Evolutionary conservation across 805 yeast species (phyloP).

Genomic region (Kazachstania kunashirensis): DNA sequence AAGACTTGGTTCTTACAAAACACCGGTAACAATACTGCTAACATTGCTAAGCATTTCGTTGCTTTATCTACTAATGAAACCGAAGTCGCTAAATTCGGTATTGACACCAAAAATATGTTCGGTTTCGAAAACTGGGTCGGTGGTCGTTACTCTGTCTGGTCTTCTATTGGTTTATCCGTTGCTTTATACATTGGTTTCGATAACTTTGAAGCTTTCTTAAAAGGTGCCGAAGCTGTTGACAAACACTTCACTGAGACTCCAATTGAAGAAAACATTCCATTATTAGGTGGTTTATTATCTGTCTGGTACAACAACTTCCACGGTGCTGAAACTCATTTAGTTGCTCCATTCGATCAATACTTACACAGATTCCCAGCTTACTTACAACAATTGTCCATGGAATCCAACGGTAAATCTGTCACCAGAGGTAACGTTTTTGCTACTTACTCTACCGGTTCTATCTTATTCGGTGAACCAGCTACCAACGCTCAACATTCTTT

Average conservation of each 20-base stretch:
- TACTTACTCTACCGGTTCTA: constrained; percentile 91
- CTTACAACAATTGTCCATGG: constrained; percentile 97
- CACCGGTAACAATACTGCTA: constrained; percentile 46
- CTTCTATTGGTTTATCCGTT: constrained; percentile 93
- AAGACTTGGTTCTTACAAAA: constrained; percentile 82
- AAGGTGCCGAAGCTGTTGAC: constrained; percentile 98
- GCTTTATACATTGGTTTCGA: constrained; percentile 93
- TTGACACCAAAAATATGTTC: constrained; percentile 96
- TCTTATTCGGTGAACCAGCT: constrained; percentile 96
- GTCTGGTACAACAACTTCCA: constrained; percentile 99
- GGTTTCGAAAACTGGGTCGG: constrained; percentile 99
- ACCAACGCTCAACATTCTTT: constrained; percentile 98
- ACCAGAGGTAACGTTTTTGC: constrained; percentile 87
- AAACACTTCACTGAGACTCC: constrained; percentile 79
- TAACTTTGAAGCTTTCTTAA: constrained; percentile 81
- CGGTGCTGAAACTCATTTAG: constrained; percentile 96
- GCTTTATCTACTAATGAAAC: constrained; percentile 89
- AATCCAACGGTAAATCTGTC: constrained; percentile 96
- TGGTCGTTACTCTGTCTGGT: constrained; percentile 99
- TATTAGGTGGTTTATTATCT: constrained; percentile 82
- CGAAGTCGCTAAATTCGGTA: constrained; percentile 92
- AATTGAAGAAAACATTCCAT: constrained; percentile 84
- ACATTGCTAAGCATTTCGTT: constrained; percentile 94
- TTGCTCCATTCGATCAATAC: constrained; percentile 98
- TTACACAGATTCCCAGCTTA: constrained; percentile 99